Evolutionary conservation across 1,284 basidiomycete species (phyloP).

Genomic region (Sporisorium exsertum): DNA sequence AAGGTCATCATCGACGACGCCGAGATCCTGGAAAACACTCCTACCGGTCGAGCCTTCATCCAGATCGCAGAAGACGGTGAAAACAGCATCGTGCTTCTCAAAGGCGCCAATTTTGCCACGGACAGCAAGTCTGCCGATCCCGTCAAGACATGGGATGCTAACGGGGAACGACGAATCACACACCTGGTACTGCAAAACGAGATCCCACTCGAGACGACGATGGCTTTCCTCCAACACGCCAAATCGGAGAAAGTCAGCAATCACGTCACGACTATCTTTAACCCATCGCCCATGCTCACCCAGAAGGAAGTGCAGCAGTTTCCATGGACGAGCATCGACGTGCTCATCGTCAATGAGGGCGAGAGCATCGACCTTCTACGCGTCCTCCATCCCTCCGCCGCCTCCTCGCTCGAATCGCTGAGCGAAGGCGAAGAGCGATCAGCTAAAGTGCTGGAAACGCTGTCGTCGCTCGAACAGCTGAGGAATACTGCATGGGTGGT

Average conservation of each 20-base stretch:
- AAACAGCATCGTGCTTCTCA: slow-evolving; percentile 66
- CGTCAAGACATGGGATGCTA: slow-evolving; percentile 13
- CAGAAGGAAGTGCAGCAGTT: slow-evolving; percentile 70
- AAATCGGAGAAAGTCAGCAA: slow-evolving; percentile 18
- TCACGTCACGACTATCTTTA: slow-evolving; percentile 70
- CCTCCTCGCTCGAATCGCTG: slow-evolving; percentile 16
- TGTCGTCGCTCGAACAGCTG: slow-evolving; percentile 44
- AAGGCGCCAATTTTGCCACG: slow-evolving; percentile 63
- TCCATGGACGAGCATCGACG: slow-evolving; percentile 71
- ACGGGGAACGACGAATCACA: slow-evolving; percentile 49
- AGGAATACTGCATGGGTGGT: slow-evolving; percentile 57
- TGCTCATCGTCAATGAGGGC: slow-evolving; percentile 74
- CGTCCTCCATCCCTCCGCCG: slow-evolving; percentile 34
- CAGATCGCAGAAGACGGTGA: slow-evolving; percentile 67
- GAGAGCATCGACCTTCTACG: slow-evolving; percentile 70
- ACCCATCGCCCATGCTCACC: slow-evolving; percentile 74
- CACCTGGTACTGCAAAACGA: slow-evolving; percentile 75
- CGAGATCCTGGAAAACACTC: slow-evolving; percentile 42
- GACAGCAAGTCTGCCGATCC: slow-evolving; percentile 39
- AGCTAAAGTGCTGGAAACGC: slow-evolving; percentile 30
- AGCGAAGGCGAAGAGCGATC: slow-evolving; percentile 30
- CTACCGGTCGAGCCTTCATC: slow-evolving; percentile 67
- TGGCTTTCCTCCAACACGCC: slow-evolving; percentile 68
- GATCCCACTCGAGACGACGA: slow-evolving; percentile 72
- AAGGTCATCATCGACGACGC: slow-evolving; percentile 51